Evolutionary conservation across 1,284 basidiomycete genomes (phyloP), one percentile per base, ranked within the genome.

Genomic region (Ustilago xerochloae): DNA sequence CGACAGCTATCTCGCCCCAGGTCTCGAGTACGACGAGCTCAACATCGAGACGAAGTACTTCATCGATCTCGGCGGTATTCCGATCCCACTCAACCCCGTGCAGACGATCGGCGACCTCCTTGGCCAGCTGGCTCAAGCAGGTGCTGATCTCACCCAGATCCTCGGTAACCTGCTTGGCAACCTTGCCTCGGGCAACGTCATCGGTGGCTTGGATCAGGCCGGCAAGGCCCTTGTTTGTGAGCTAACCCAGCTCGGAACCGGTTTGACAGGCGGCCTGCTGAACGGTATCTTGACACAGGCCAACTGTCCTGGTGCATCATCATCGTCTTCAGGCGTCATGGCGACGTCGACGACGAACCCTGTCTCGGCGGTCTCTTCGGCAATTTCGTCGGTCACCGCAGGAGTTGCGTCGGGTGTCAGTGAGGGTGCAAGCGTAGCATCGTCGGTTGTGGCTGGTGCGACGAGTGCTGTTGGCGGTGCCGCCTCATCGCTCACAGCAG

Each of bases 11-110:
- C 32, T 53, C 3, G 58, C 66, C 5, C 66, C 63, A 3, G 69
- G 56, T 51, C 56, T 82, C 29, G 29, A 65, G 16, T 78, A 75
- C 62, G 61, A 77, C 57, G 74, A 81, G 67, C 54, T 63, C 47
- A 59, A 77, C 47, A 54, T 81, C 10, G 20, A 35, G 0, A 74
- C 77, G 8, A 46, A 33, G n/a, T 79, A 79, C 52, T 55, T 51
- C 1, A 38, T 79, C n/a, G 45, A 43, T 9, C 7, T 59, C 3
- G 62, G 62, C n/a, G 36, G 28, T 3, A 8, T 54, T 4, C 26
- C 10, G n/a, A 58, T 74, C 22, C 62, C 62, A 9, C 43, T 74
- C 28, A 30, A 43, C 32, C 62, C 60, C 2, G 43, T 69, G 15
- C 8, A 32, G 10, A 26, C 38, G 9, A 33, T 74, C 43, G 13